phyloP scores from a whole-genome alignment of 2,329 filamentous ascomycete species.

The Aureobasidium zeae region DNA sequence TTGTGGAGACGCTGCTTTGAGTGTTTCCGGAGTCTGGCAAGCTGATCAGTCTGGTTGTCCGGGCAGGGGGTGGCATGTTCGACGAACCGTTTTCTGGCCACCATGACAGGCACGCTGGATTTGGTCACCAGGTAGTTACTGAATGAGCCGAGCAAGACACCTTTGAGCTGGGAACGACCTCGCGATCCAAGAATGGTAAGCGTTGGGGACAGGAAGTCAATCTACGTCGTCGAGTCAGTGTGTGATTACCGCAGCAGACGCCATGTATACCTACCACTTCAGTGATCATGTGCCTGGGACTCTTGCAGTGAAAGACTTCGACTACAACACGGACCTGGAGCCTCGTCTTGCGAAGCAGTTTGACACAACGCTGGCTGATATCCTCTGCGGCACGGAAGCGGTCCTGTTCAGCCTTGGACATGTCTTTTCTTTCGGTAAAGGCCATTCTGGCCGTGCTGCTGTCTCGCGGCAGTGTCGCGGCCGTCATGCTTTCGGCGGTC shows the following conservation, averaged over 20 bases:
- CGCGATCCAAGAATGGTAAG: slow-evolving; percentile 87
- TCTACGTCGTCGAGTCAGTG: slow-evolving; percentile 37
- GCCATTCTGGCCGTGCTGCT: slow-evolving; percentile 18
- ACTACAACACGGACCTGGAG: slow-evolving; percentile 89
- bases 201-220: slow-evolving; percentile 84
- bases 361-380: slow-evolving; percentile 77
- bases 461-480: slow-evolving; percentile 19
- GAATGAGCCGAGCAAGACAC: slow-evolving; percentile 89
- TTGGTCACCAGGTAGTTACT: slow-evolving; percentile 97
- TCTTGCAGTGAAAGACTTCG: slow-evolving; percentile 97
- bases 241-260: not conserved
- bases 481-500: slow-evolving; percentile 29
- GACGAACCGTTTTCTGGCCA: slow-evolving; percentile 59
- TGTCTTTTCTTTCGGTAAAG: slow-evolving; percentile 19
- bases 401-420: slow-evolving; percentile 59
- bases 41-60: slow-evolving; percentile 9
- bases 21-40: slow-evolving; percentile 17
- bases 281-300: slow-evolving; percentile 87
- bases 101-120: slow-evolving; percentile 95
- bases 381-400: slow-evolving; percentile 70
- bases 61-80: not conserved
- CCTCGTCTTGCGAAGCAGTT: slow-evolving; percentile 77
- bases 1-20: slow-evolving; percentile 18
- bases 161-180: slow-evolving; percentile 84
- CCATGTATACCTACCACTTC: slow-evolving; percentile 56